These are phyloP conservation scores for Myriosclerotinia curreyana DNA, from an alignment of 2,329 filamentous ascomycete genomes.

Conservation along the genomic window DNA sequence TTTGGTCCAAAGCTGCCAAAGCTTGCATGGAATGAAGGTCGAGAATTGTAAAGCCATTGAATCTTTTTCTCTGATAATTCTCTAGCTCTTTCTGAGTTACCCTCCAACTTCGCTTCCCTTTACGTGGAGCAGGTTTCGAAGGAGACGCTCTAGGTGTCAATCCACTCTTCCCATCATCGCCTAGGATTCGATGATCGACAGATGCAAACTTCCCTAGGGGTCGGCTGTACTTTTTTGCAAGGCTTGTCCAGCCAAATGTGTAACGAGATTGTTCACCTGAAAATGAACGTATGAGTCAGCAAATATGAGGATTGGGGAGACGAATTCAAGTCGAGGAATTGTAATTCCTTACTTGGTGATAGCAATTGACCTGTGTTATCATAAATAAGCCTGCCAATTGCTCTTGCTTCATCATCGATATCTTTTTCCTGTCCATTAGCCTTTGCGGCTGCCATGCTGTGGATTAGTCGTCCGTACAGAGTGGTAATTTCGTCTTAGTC, in stretches of 20 bases:
- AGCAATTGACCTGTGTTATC: conserved; percentile 18
- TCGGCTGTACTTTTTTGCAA: conserved; percentile 6
- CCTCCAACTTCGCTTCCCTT: not conserved
- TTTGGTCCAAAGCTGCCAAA: not conserved
- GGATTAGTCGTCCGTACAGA: too few species aligned
- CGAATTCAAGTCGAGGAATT: not conserved
- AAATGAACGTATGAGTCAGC: not conserved
- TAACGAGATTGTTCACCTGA: not conserved
- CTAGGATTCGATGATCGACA: conserved; percentile 8
- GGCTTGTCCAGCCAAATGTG: not conserved
- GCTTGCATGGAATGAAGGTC: not conserved
- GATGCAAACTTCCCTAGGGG: conserved; percentile 1
- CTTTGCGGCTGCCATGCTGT: not conserved
- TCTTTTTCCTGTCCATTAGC: not conserved
- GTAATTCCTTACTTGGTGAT: not conserved
- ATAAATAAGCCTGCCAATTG: conserved; percentile 4
- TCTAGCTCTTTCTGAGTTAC: not conserved
- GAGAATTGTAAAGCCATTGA: not conserved
- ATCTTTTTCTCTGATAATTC: conserved; percentile 2
- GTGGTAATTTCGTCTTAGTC: not conserved
- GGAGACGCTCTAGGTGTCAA: not conserved
- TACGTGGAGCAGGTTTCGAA: not conserved
- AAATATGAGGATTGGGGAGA: not conserved
- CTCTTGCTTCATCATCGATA: not conserved
- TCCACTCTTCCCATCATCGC: not conserved